Evolutionary conservation across 2,329 filamentous ascomycete genomes (phyloP), one percentile per base, ranked within the genome.

Genomic region (Ceratocystis cubensis): DNA sequence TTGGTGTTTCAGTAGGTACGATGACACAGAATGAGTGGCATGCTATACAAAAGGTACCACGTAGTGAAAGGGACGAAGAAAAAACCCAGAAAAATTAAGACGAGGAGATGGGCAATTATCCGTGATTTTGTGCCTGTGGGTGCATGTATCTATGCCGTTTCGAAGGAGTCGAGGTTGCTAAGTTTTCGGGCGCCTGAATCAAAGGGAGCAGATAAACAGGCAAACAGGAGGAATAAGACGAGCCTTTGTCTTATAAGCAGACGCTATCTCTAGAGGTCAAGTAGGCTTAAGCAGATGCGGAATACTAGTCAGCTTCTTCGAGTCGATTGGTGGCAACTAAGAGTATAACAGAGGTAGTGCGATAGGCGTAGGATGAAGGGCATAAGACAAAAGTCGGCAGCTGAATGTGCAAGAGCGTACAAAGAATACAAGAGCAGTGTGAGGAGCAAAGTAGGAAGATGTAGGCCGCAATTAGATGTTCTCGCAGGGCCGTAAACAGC

Each of bases 401-500:
- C 28, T 20, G 56, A 59, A 37, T 30, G 25, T 57, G 53, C 22
- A 17, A 33, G 28, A 17, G 28, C 53, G 15, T 57, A 33, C 25
- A 33, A 48, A 45, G 22, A 15, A 28, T 41, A 50, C 13, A 64
- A 53, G 25, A 65, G 48, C 22, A 25, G 13, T 41, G 4, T 41
- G 48, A 41, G 46, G 25, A 25, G 30, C 20, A 66, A 61, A 62
- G 22, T 5, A 37, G 20, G 5, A n/a, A 15, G 6, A 63, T 10
- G 22, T 25, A 30, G 8, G 44, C 45, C 61, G 44, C 44, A 63
- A 63, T 25, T 33, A 50, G 61, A 63, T 30, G 45, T 37, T 66
- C 33, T 20, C 44, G 46, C 25, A 66, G 44, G 25, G 30, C 57
- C 57, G 56, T 37, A 25, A 41, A 25, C 44, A 48, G 57, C 30